Evolutionary conservation across 768 basidiomycete species (phyloP).

Genomic region (Ramaria rubella): DNA sequence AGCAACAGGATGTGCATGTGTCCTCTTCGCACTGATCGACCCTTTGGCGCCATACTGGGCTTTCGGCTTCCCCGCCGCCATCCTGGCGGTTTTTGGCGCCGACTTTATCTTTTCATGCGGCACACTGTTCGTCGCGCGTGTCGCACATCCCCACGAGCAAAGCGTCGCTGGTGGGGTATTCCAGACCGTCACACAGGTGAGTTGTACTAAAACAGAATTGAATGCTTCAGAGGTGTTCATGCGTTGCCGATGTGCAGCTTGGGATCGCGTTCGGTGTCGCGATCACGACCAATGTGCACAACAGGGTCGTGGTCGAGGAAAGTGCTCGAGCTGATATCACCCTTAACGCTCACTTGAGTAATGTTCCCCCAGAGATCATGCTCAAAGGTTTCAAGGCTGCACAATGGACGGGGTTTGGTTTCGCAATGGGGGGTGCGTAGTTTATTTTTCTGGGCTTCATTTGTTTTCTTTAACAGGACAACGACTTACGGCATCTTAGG

Average conservation of each 20-base stretch:
- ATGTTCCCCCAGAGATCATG: slow-evolving; percentile 30
- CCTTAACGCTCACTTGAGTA: slow-evolving; percentile 22
- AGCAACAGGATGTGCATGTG: slow-evolving; percentile 48
- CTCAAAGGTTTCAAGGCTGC: slow-evolving; percentile 55
- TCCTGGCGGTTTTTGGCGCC: slow-evolving; percentile 62
- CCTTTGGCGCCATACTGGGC: slow-evolving; percentile 62
- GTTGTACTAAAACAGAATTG: slow-evolving; percentile 11
- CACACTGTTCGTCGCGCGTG: slow-evolving; percentile 67
- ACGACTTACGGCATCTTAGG: slow-evolving; percentile 17
- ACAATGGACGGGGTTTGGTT: slow-evolving; percentile 58
- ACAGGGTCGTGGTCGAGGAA: slow-evolving; percentile 38
- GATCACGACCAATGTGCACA: slow-evolving; percentile 64
- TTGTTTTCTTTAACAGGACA: not conserved
- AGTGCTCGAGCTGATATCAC: slow-evolving; percentile 28
- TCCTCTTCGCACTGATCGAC: slow-evolving; percentile 64
- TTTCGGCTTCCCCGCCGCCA: slow-evolving; percentile 62
- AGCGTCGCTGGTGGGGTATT: slow-evolving; percentile 70
- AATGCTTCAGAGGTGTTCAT: no score
- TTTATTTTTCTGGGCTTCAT: not conserved
- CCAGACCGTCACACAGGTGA: slow-evolving; percentile 70
- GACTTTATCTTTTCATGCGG: slow-evolving; percentile 74
- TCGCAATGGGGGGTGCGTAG: slow-evolving; percentile 50
- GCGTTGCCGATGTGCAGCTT: no score
- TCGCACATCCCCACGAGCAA: slow-evolving; percentile 62
- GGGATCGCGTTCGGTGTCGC: slow-evolving; percentile 67